Evolutionary conservation across 176 grass and related monocot genomes (phyloP).

Genomic region (Saccharum spontaneum): DNA sequence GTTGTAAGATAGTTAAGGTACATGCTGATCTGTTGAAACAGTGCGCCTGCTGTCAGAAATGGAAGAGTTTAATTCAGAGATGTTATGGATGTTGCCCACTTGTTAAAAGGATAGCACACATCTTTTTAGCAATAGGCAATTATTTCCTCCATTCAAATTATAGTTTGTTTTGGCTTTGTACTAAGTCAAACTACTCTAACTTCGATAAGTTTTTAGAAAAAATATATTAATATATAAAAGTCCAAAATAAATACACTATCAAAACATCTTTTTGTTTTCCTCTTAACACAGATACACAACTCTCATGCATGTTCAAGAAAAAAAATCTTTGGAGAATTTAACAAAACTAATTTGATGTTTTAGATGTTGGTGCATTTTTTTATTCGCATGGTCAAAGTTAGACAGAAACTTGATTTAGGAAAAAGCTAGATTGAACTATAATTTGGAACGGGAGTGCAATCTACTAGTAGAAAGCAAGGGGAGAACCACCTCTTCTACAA

Average conservation of each 20-base stretch:
- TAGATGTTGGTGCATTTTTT: neutral
- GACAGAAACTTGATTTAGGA: neutral
- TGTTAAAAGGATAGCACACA: neutral
- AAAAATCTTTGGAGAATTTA: neutral
- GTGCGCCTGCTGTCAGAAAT: neutral
- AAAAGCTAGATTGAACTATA: neutral
- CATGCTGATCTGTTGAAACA: neutral
- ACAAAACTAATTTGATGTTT: neutral
- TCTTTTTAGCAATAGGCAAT: neutral
- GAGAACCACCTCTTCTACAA: slow-evolving; percentile 30
- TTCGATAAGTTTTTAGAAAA: neutral
- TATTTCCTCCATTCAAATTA: neutral
- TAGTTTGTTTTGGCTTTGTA: neutral
- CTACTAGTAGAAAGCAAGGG: neutral
- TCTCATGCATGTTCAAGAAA: neutral
- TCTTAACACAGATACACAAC: neutral
- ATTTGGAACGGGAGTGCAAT: neutral
- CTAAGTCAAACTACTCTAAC: neutral
- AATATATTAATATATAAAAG: neutral
- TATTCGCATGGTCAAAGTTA: neutral
- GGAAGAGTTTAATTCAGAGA: neutral
- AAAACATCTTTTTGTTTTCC: neutral
- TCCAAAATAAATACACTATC: neutral
- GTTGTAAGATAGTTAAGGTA: neutral
- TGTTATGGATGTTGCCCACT: neutral